Conservation (phyloP, 768 basidiomycete genomes). For the Ramaria sp. region DNA sequence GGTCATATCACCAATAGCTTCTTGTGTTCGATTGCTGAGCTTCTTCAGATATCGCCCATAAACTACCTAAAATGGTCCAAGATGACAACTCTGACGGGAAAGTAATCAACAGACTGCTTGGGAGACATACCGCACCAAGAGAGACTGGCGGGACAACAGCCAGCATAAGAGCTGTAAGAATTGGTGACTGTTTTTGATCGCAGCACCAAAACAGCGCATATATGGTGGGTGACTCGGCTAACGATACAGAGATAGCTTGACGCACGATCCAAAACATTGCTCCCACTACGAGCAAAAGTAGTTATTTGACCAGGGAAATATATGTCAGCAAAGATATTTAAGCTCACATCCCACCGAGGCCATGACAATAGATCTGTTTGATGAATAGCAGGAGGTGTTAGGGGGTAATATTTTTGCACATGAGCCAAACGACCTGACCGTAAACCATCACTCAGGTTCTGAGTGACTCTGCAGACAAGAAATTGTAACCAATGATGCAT, state of each 20-base stretch:
- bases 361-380: slow-evolving; percentile 56
- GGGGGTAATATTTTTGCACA: not conserved
- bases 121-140: slow-evolving; percentile 57
- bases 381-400: slow-evolving; percentile 63
- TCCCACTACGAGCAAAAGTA: slow-evolving; percentile 43
- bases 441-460: slow-evolving; percentile 36
- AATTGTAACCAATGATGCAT: not conserved
- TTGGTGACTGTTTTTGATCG: slow-evolving; percentile 49
- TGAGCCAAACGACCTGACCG: slow-evolving; percentile 18
- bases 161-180: slow-evolving; percentile 86
- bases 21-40: slow-evolving; percentile 85
- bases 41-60: slow-evolving; percentile 93
- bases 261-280: slow-evolving; percentile 69
- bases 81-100: slow-evolving; percentile 11
- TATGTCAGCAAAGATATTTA: not conserved
- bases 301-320: not conserved
- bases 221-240: not conserved
- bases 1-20: slow-evolving; percentile 93
- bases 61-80: slow-evolving; percentile 51
- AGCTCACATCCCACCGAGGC: slow-evolving; percentile 84
- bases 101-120: slow-evolving; percentile 1
- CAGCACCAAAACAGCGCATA: not conserved
- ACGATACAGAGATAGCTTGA: not conserved
- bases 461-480: slow-evolving; percentile 26
- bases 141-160: slow-evolving; percentile 84